Evolutionary conservation across 1,139 yeast genomes (phyloP), one percentile per base, ranked within the genome.

Genomic region (Zygosaccharomyces pseudobailii): DNA sequence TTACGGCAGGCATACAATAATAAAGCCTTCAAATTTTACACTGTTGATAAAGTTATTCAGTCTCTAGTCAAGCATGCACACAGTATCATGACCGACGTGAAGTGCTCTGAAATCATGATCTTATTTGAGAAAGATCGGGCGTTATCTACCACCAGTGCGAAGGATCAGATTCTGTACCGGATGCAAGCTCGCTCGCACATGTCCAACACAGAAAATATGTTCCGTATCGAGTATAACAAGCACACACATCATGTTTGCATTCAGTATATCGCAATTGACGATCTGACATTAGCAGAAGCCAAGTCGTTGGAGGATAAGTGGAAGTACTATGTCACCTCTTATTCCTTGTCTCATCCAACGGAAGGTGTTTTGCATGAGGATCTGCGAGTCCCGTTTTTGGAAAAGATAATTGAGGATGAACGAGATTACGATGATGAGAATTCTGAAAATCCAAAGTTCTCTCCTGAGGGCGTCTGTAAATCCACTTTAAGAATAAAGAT

Each of bases 1-100:
- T 71, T 94, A 52, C 87, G 99, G 55, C 97, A 90, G 72, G 97
- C 95, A 0, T 92, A 87, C 71, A 80, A 94, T 59, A 94, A 92
- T 69, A 84, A 82, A 55, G 98, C 97, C 0, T 94, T 87, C 71
- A 88, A 87, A 66, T 70, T 92, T 46, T 92, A 90, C 69, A 92
- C 98, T 3, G 77, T 92, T 53, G 98, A 92, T 66, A 92, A 92
- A 70, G 95, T 92, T 36, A 81, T 89, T 19, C 96, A 88, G 64
- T 84, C 95, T 5, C 72, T 92, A 63, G 89, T 89, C 22, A 92
- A 92, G 66, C 96, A 92, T 66, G 79, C 89, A 66, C 96, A 90
- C 46, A 64, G 77, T 7, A 78, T 90, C 59, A 76, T 90, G 36
- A 78, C 88, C 7, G 98, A 92, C 64, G 68, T 78, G n/a, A 87